Evolutionary conservation across 2,329 filamentous ascomycete species (phyloP).

Genomic region (Fusarium begoniae): DNA sequence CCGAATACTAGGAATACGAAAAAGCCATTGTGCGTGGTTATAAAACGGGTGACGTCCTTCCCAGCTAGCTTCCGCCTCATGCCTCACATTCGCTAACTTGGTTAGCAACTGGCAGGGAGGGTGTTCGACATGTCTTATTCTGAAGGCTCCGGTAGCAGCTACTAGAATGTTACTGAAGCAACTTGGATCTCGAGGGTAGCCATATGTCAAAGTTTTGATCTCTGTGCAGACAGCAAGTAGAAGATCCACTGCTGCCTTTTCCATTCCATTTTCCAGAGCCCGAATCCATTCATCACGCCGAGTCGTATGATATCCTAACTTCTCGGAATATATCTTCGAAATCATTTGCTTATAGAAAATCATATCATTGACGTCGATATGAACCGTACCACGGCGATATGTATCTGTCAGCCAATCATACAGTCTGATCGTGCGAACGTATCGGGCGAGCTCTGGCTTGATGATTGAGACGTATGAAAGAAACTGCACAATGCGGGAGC

Average conservation of each 20-base stretch:
- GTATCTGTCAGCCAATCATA: accelerated
- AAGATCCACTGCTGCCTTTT: accelerated
- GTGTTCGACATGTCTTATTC: accelerated
- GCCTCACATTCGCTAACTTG: neutral
- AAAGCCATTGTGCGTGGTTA: neutral
- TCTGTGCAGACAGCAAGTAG: neutral
- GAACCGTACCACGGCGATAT: accelerated
- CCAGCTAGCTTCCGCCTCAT: neutral
- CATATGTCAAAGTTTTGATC: neutral
- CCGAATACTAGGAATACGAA: accelerated
- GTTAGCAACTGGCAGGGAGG: neutral
- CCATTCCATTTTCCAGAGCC: accelerated
- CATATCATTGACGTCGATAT: neutral
- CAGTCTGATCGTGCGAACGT: neutral
- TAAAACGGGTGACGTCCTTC: accelerated
- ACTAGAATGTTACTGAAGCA: accelerated
- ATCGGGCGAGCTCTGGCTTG: neutral
- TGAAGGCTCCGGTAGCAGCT: neutral
- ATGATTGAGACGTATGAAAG: neutral
- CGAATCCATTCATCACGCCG: accelerated
- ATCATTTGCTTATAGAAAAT: accelerated
- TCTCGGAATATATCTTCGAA: accelerated
- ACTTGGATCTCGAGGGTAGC: accelerated
- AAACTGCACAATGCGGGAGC: neutral
- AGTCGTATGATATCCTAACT: accelerated